These are phyloP conservation scores for Apiospora malaysiana DNA, from an alignment of 2,329 filamentous ascomycete genomes.

Conservation along the genomic window DNA sequence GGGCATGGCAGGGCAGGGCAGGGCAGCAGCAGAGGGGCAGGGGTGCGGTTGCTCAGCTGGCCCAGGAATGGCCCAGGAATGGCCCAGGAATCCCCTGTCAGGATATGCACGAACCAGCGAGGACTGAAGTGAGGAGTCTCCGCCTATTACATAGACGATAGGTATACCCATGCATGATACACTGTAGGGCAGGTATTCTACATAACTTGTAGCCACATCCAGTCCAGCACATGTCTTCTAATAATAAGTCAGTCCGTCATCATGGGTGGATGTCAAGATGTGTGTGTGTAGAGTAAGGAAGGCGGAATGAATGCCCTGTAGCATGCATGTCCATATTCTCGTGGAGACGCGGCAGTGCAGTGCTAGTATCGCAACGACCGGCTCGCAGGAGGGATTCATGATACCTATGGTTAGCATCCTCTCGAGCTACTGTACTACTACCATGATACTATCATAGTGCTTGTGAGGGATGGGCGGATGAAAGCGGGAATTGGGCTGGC, in stretches of 20 bases:
- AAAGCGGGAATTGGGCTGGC: not conserved
- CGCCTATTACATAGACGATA: not conserved
- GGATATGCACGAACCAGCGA: not conserved
- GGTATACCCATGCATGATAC: too few species aligned
- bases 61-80: constrained; percentile 1
- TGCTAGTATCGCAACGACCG: too few species aligned
- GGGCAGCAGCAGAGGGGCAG: not conserved
- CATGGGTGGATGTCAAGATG: not conserved
- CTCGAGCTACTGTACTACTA: too few species aligned
- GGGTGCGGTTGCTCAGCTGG: not conserved
- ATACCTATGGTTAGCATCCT: too few species aligned
- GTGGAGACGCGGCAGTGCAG: not conserved
- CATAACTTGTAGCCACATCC: too few species aligned
- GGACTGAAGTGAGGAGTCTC: not conserved
- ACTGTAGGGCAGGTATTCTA: not conserved
- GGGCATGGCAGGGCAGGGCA: not conserved
- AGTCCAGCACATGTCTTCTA: not conserved
- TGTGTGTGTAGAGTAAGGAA: not conserved
- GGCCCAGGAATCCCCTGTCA: not conserved
- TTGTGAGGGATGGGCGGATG: not conserved
- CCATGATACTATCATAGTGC: not conserved
- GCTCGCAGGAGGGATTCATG: too few species aligned
- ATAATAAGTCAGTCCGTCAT: not conserved
- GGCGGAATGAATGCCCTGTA: not conserved
- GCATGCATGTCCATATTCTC: not conserved